These are phyloP conservation scores for Lenzites betulinus DNA, from an alignment of 768 basidiomycete genomes.

Conservation along the genomic window DNA sequence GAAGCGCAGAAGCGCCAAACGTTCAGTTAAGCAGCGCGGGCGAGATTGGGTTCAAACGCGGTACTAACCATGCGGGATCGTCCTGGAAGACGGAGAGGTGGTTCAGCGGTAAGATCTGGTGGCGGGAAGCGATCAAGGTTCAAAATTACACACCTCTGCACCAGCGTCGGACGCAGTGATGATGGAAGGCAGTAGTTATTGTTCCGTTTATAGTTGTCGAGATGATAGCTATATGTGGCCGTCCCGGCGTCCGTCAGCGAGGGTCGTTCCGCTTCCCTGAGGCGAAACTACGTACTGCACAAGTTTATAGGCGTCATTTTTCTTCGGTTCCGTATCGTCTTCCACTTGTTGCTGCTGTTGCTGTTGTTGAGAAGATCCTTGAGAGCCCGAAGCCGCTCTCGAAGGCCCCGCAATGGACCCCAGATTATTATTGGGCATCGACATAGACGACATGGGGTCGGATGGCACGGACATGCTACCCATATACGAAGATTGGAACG, in stretches of 20 bases:
- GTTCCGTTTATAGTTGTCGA: slow-evolving; percentile 88
- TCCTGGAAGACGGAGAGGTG: slow-evolving; percentile 43
- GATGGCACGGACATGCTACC: slow-evolving; percentile 58
- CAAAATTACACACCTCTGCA: slow-evolving; percentile 61
- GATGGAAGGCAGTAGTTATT: slow-evolving; percentile 86
- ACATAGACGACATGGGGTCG: slow-evolving; percentile 54
- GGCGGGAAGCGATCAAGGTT: not conserved
- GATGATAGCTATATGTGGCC: slow-evolving; percentile 65
- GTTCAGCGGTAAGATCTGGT: slow-evolving; percentile 12
- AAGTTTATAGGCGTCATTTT: slow-evolving; percentile 78
- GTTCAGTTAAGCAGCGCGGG: slow-evolving; percentile 11
- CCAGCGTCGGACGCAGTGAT: slow-evolving; percentile 83
- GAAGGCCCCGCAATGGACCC: slow-evolving; percentile 36
- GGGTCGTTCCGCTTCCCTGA: not conserved
- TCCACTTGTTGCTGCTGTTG: slow-evolving; percentile 39
- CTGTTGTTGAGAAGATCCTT: not conserved
- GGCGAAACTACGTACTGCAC: slow-evolving; percentile 55
- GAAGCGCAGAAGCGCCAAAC: slow-evolving; percentile 2
- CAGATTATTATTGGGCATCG: slow-evolving; percentile 40
- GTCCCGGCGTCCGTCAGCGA: not conserved
- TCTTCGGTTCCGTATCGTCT: slow-evolving; percentile 71
- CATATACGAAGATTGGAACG: slow-evolving; percentile 50
- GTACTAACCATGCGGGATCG: slow-evolving; percentile 77
- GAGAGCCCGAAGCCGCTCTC: slow-evolving; percentile 17
- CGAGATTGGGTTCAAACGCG: slow-evolving; percentile 1